Base-by-base conservation (phyloP, 371 early-diverging fungal genomes). In the Capillidium rhysosporum region DNA sequence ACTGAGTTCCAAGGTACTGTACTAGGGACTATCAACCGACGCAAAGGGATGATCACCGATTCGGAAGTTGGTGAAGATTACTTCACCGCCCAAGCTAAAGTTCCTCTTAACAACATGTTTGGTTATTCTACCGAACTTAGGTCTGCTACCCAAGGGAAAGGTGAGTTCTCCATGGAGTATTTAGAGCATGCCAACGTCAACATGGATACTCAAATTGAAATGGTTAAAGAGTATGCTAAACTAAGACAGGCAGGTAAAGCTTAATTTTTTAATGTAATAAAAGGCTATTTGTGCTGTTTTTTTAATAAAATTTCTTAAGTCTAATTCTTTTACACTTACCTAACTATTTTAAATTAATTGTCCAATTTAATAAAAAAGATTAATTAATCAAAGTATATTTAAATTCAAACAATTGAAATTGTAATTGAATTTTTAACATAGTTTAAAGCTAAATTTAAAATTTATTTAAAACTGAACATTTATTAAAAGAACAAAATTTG, bases 131-230 rank as follows among this genome's bases (percentile, higher is more conserved):
- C 91, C 16, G 95, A 95, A 65, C 73, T 97, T 59, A 77, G 98
- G 55, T 83, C 88, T 26, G 77, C 84, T 48, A 92, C 94, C 24
- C 87, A 92, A 59, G 97, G 98, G 59, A 97, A 95, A 77, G 98
- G 98, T 48, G 95, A 95, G 71, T 97, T 92, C 72, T 70, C 86
- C 49, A 97, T 97, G 98, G 93, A 91, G 71, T 94, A 94, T 74
- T 79, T 84, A 70, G 69, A 76, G 43, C 94, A 97, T 67, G 69
- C 71, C 49, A 79, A 89, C 30, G 95, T 93, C 29, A 62, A 72
- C 48, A 69, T 82, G 14, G 69, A 77, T 55, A 79, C 87, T 10
- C 96, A 95, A 65, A 76, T 79, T 57, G 76, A 84, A 56, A 72
- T 96, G 59, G 77, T 93, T 61, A 76, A 82, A 59, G 92, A 85